A percentile compares a stretch with the other conserved stretches of the same genome.
Conservation (phyloP, 306 rosid genomes). For the Vigna unguiculata region DNA sequence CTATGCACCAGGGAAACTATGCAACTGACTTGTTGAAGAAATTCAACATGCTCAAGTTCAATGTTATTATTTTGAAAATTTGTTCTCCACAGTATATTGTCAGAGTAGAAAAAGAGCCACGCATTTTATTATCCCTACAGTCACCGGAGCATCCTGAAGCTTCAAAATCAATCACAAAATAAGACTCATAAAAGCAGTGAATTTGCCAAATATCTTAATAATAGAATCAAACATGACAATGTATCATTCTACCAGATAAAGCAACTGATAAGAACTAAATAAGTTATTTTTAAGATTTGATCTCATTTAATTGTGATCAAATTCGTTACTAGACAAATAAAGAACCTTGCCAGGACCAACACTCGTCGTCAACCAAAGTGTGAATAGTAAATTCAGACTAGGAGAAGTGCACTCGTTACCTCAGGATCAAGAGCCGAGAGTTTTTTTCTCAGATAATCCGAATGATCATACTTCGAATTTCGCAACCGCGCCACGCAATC, state of each 20-base stretch:
- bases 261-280: not conserved
- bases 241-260: not conserved
- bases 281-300: not conserved
- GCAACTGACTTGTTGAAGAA: no score
- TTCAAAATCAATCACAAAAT: not conserved
- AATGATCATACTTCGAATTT: constrained; percentile 46
- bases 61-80: not conserved
- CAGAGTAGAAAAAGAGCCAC: not conserved
- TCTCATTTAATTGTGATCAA: constrained; percentile 10
- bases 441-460: constrained; percentile 58
- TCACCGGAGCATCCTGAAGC: not conserved
- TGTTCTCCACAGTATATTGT: not conserved
- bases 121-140: not conserved
- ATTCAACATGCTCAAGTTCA: no score
- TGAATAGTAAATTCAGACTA: constrained; percentile 7
- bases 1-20: no score
- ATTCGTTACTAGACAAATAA: constrained; percentile 4
- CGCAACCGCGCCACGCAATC: constrained; percentile 39
- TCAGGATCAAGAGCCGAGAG: constrained; percentile 84
- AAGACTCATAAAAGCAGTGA: not conserved
- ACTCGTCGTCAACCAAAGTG: not conserved
- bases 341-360: not conserved
- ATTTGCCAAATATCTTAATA: not conserved
- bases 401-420: constrained; percentile 54
- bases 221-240: not conserved